These are phyloP conservation scores for Ophiobolus disseminans DNA, from an alignment of 2,329 filamentous ascomycete genomes.

Conservation along the genomic window DNA sequence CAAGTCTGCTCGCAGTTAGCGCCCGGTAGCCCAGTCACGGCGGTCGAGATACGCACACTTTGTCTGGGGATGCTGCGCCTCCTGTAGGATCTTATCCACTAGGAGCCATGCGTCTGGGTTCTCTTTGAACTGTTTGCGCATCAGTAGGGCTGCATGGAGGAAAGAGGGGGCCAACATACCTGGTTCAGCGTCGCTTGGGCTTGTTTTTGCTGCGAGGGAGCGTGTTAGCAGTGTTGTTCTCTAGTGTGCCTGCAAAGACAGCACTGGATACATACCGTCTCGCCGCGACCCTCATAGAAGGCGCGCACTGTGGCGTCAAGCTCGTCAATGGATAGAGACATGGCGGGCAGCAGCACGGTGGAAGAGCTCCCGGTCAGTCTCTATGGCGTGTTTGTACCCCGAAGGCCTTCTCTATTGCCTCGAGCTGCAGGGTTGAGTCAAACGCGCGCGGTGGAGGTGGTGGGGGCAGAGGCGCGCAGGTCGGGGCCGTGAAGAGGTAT, in stretches of 20 bases:
- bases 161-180: constrained; percentile 60
- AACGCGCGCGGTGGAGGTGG: constrained; percentile 18
- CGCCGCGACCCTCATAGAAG: constrained; percentile 97
- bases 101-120: constrained; percentile 97
- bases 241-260: neutral
- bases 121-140: constrained; percentile 83
- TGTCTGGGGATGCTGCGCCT: constrained; percentile 91
- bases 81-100: constrained; percentile 94
- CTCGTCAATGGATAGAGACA: constrained; percentile 83
- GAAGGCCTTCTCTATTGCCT: constrained; percentile 22
- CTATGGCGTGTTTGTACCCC: constrained; percentile 25
- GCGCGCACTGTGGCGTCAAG: constrained; percentile 94
- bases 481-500: constrained; percentile 38
- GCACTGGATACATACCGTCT: constrained; percentile 69
- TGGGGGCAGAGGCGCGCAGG: constrained; percentile 26
- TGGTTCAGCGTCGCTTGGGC: constrained; percentile 92
- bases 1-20: constrained; percentile 68
- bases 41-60: constrained; percentile 72
- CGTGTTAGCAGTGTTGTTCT: constrained; percentile 49
- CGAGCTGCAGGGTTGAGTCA: constrained; percentile 8
- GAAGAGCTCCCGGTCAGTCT: constrained; percentile 45
- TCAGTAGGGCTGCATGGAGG: constrained; percentile 21
- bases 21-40: constrained; percentile 18
- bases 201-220: constrained; percentile 80
- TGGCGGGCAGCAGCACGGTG: constrained; percentile 49